Base-by-base conservation (phyloP, 352 stramenopile genomes). In the Phytopythium kandeliae region DNA sequence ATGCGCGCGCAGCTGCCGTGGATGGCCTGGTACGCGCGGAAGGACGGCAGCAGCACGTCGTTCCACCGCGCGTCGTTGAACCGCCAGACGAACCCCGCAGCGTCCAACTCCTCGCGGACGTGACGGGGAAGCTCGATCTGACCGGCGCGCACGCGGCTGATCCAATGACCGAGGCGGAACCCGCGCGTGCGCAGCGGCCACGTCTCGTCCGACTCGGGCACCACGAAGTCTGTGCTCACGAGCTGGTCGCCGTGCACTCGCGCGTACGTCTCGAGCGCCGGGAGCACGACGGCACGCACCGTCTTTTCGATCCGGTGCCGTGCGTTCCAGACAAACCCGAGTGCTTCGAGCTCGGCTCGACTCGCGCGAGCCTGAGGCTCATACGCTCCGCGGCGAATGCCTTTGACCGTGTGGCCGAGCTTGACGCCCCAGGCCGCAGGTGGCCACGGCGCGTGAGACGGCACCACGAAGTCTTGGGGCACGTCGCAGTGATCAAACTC, bases 241-340 rank as follows among this genome's bases (percentile, higher is more conserved):
- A 81, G 60, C 11, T 75, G 57, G 6, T 71, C 49, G 37, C 68
- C 69, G 42, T 88, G 64, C 13, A 82, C 55, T 22, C 65, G 57
- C 21, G 53, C 49, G 37, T 85, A 88, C 34, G 66, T 76, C 1
- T 47, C 56, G 46, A 92, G 63, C 21, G 77, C 75, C 8, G 81
- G 81, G 11, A 89, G 54, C 31, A 92, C 69, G 6, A 83, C 67
- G 3, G 62, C 51, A 0, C 69, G 67, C 33, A 89, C 63, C 2
- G 64, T 84, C 47, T 76, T 76, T 38, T 83, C 70, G 1, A 89
- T 30, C 0, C 78, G 75, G 31, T 90, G 69, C 57, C 80, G 57
- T 30, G 78, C 71, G 49, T 86, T 93, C 94, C 94, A 98, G 26
- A 97, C 70, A 61, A 98, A 98, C n/a, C 89, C 91, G 22, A 98